These are phyloP conservation scores for Wakefieldia striispora DNA, from an alignment of 768 basidiomycete genomes.

Conservation along the genomic window DNA sequence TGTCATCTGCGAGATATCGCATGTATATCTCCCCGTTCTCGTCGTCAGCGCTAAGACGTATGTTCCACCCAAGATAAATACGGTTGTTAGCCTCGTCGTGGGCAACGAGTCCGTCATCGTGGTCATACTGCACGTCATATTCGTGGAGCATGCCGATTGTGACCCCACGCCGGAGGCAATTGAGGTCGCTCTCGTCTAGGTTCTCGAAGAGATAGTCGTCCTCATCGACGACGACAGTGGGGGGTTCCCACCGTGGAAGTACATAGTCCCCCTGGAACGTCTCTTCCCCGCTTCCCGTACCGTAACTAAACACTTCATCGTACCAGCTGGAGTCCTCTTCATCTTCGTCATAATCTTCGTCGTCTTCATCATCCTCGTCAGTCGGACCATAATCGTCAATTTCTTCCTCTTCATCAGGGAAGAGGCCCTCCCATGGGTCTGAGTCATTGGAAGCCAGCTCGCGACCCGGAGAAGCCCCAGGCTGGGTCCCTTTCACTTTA, in stretches of 20 bases:
- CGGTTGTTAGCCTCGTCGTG: constrained; percentile 41
- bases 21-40: constrained; percentile 40
- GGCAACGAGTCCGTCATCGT: constrained; percentile 52
- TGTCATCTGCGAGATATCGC: constrained; percentile 39
- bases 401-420: constrained; percentile 45
- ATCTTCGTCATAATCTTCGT: constrained; percentile 30
- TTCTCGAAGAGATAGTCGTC: constrained; percentile 36
- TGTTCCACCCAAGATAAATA: constrained; percentile 70
- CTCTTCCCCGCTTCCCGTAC: constrained; percentile 35
- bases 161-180: constrained; percentile 58
- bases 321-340: constrained; percentile 32
- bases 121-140: constrained; percentile 55
- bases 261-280: constrained; percentile 41
- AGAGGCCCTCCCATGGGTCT: constrained; percentile 74
- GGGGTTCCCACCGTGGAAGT: constrained; percentile 58
- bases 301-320: constrained; percentile 36
- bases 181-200: constrained; percentile 34
- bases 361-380: constrained; percentile 23
- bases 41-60: constrained; percentile 45
- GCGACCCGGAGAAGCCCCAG: constrained; percentile 18
- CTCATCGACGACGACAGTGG: constrained; percentile 36
- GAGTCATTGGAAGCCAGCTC: constrained; percentile 38
- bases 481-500: constrained; percentile 38
- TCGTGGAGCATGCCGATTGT: constrained; percentile 55
- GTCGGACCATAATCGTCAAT: constrained; percentile 35